Evolutionary conservation across 2,329 filamentous ascomycete species (phyloP).

Genomic region (Fusarium redolens): DNA sequence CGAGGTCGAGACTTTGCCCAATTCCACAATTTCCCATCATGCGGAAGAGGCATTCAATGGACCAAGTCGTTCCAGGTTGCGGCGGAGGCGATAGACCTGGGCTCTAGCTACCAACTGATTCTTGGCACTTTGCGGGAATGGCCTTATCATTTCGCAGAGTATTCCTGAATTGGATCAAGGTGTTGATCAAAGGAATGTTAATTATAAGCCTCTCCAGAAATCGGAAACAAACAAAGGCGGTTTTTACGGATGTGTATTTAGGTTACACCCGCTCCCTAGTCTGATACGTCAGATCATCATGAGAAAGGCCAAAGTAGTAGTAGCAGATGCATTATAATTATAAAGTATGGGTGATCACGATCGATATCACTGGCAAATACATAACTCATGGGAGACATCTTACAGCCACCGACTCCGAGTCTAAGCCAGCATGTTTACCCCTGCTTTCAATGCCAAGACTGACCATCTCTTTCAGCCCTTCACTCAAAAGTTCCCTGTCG

Average conservation of each 20-base stretch:
- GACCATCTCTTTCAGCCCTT: slow-evolving; percentile 6
- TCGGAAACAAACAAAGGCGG: background rate
- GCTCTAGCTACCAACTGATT: background rate
- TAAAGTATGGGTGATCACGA: background rate
- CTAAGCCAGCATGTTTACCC: background rate
- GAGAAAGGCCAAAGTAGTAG: background rate
- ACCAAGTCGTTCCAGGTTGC: slow-evolving; percentile 65
- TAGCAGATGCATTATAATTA: background rate
- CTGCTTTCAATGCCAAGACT: slow-evolving; percentile 11
- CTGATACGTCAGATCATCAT: background rate
- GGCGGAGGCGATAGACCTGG: slow-evolving; percentile 50
- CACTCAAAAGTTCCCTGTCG: slow-evolving; percentile 10
- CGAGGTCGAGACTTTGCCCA: slow-evolving; percentile 10
- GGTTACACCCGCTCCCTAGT: background rate
- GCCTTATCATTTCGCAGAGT: background rate
- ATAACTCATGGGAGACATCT: background rate
- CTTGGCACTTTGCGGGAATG: background rate
- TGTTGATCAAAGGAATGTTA: background rate
- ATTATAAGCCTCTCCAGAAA: background rate
- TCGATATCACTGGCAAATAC: background rate
- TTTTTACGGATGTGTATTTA: background rate
- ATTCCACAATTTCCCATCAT: slow-evolving; percentile 51
- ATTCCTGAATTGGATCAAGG: background rate
- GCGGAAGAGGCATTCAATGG: slow-evolving; percentile 53
- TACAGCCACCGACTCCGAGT: background rate